Conservation (phyloP, 805 yeast genomes). For the Kurtzmaniella fragi region DNA sequence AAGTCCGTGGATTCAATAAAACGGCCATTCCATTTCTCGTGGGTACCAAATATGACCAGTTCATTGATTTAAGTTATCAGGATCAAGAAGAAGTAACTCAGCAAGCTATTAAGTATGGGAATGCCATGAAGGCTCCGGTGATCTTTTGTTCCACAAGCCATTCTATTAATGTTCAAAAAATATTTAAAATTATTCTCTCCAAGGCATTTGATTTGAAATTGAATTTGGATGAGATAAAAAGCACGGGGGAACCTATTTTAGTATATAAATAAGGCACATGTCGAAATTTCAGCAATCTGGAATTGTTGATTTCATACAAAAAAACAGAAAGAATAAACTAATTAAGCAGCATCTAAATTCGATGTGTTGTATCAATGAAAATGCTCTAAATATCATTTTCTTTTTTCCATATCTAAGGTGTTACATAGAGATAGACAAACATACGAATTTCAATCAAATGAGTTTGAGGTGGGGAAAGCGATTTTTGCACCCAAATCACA, state of each 20-base stretch:
- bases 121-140: conserved; percentile 81
- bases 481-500: neutral
- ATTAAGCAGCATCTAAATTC: too few species aligned
- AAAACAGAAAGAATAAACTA: too few species aligned
- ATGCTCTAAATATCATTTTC: too few species aligned
- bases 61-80: conserved; percentile 69
- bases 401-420: too few species aligned
- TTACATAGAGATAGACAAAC: too few species aligned
- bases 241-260: conserved; percentile 88
- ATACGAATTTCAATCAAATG: too few species aligned
- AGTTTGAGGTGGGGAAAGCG: too few species aligned
- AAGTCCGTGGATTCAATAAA: conserved; percentile 82
- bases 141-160: conserved; percentile 89
- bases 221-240: conserved; percentile 76
- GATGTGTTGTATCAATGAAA: too few species aligned
- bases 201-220: conserved; percentile 85
- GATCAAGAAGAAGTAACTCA: conserved; percentile 83
- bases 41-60: conserved; percentile 90
- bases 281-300: neutral
- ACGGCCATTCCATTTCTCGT: conserved; percentile 87
- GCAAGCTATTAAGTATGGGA: conserved; percentile 79
- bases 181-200: conserved; percentile 83
- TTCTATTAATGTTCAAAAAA: conserved; percentile 89
- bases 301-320: neutral
- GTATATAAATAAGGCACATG: conserved; percentile 46